Evolutionary conservation across 108 stramenopile species (phyloP).

Genomic region (Conticribra weissflogii): DNA sequence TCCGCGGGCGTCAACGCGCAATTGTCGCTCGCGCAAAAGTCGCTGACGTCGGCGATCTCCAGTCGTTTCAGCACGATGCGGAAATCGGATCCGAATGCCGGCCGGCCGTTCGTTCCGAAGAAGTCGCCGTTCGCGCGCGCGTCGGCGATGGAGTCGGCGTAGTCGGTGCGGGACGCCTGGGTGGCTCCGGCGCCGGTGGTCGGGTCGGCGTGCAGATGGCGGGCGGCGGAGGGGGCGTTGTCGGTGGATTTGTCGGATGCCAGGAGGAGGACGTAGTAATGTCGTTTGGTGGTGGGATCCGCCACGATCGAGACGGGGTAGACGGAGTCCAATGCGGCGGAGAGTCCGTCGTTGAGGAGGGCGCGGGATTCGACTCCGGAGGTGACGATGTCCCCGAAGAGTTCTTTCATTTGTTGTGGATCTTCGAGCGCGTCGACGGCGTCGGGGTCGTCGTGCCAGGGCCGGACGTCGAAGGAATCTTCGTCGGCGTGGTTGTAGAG

Average conservation of each 20-base stretch:
- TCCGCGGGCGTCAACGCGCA: conserved; percentile 25
- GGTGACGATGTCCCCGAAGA: conserved; percentile 28
- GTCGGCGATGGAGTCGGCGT: conserved; percentile 9
- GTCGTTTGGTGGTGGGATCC: conserved; percentile 37
- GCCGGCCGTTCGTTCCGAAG: conserved; percentile 35
- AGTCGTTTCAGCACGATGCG: conserved; percentile 41
- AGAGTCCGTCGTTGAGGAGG: conserved; percentile 26
- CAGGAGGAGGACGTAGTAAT: conserved; percentile 41
- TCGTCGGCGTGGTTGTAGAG: too few relatives aligned
- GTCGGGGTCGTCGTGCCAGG: too few relatives aligned
- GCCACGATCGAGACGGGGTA: conserved; percentile 51
- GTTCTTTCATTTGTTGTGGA: too few relatives aligned
- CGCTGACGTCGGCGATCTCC: conserved; percentile 13
- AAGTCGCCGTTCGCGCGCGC: conserved; percentile 13
- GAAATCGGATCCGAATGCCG: conserved; percentile 37
- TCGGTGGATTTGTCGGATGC: conserved; percentile 18
- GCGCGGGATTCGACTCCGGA: conserved; percentile 42
- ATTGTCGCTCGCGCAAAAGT: not conserved
- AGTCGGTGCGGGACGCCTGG: conserved; percentile 43
- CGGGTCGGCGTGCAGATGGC: conserved; percentile 26
- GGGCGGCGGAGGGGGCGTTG: conserved; percentile 11
- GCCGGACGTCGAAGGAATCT: too few relatives aligned
- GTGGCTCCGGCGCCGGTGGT: conserved; percentile 42
- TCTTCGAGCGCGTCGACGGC: too few relatives aligned
- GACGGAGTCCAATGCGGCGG: conserved; percentile 4